phyloP scores from a whole-genome alignment of 2,329 filamentous ascomycete species.

The Sporothrix brunneoviolacea region DNA sequence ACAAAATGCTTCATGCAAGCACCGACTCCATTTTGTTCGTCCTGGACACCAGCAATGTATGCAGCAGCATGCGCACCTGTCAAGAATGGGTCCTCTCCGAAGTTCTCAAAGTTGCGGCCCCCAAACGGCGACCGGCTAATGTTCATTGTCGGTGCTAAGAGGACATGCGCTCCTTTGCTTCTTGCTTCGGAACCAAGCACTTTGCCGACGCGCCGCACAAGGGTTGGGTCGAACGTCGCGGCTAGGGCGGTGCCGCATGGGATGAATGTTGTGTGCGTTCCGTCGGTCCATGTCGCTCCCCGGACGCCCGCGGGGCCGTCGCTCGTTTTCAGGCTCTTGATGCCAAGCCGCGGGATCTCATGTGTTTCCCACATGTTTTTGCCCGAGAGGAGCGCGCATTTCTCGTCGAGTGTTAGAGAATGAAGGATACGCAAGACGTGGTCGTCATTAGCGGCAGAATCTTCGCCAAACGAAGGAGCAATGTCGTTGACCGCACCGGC shows the following conservation, averaged over 20 bases:
- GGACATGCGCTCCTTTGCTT: slow-evolving; percentile 51
- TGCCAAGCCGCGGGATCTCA: slow-evolving; percentile 14
- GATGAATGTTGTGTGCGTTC: slow-evolving; percentile 68
- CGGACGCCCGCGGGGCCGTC: slow-evolving; percentile 66
- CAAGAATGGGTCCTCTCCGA: slow-evolving; percentile 44
- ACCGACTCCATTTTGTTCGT: not conserved
- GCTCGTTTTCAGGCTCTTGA: slow-evolving; percentile 43
- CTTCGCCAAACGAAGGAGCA: too few relatives aligned
- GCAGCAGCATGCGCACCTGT: slow-evolving; percentile 17
- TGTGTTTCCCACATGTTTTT: slow-evolving; percentile 17
- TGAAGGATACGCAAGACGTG: slow-evolving; percentile 1
- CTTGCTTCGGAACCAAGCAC: slow-evolving; percentile 50
- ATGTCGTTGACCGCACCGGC: too few relatives aligned
- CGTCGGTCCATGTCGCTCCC: slow-evolving; percentile 61
- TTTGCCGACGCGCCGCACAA: slow-evolving; percentile 5
- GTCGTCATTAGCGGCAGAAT: not conserved
- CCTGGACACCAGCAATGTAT: slow-evolving; percentile 11
- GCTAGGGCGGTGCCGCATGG: slow-evolving; percentile 73
- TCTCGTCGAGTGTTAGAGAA: slow-evolving; percentile 15
- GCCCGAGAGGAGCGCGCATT: slow-evolving; percentile 15
- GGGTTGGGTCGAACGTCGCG: slow-evolving; percentile 31
- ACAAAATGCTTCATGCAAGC: slow-evolving; percentile 43
- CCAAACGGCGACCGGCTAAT: slow-evolving; percentile 56
- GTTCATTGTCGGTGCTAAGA: slow-evolving; percentile 50
- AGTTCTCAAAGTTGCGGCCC: slow-evolving; percentile 59